These are phyloP conservation scores for Ceriops tagal DNA, from an alignment of 345 rosid genomes.

Conservation along the genomic window DNA sequence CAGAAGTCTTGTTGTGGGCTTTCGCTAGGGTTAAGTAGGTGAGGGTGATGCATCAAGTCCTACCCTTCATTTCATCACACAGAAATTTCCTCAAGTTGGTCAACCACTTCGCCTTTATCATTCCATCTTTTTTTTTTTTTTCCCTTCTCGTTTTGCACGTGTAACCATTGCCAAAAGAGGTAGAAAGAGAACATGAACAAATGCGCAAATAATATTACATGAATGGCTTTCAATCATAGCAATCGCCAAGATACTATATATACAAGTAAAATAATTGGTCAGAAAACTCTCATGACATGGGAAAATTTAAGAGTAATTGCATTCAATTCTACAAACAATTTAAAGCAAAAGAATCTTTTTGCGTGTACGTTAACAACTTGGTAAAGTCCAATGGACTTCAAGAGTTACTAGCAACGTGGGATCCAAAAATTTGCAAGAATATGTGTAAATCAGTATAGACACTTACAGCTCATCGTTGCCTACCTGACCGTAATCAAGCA, in stretches of 20 bases:
- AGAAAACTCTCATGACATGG: slow-evolving; percentile 4
- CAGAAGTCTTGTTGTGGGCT: too few species aligned
- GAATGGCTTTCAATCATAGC: not conserved
- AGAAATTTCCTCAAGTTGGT: too few species aligned
- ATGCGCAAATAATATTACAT: too few species aligned
- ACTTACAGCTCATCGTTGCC: slow-evolving; percentile 25
- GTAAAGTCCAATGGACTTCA: slow-evolving; percentile 26
- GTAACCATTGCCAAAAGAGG: too few species aligned
- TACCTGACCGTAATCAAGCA: slow-evolving; percentile 20
- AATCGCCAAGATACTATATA: not conserved
- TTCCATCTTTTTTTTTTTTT: not conserved
- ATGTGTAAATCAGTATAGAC: slow-evolving; percentile 27
- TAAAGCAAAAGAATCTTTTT: slow-evolving; percentile 21
- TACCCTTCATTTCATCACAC: too few species aligned
- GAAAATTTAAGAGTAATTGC: slow-evolving; percentile 1
- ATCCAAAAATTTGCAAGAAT: slow-evolving; percentile 24
- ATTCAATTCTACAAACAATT: not conserved
- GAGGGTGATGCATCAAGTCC: too few species aligned
- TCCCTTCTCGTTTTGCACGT: not conserved
- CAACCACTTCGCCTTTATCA: too few species aligned
- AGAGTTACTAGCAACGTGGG: slow-evolving; percentile 21
- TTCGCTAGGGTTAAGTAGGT: too few species aligned
- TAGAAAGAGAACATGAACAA: too few species aligned
- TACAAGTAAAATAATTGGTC: not conserved
- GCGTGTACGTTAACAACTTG: slow-evolving; percentile 25